Percentiles rank a stretch among this genome's conserved stretches.
Evolutionary conservation across 768 basidiomycete genomes (phyloP).

Genomic region (Clitopilus hobsonii): DNA sequence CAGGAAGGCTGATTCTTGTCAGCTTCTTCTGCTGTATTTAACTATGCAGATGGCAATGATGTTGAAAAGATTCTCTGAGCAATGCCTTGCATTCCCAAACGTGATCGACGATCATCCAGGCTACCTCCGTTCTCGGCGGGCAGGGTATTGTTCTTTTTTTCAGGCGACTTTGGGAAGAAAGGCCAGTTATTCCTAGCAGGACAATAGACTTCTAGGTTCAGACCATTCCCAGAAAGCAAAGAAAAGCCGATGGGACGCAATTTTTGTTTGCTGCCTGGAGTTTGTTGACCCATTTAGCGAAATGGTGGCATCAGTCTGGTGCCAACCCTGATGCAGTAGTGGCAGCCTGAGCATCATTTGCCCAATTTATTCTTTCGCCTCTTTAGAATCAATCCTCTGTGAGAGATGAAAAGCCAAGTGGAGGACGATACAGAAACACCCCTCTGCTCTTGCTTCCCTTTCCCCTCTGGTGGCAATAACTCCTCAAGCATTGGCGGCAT

Average conservation of each 20-base stretch:
- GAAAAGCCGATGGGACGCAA: background rate
- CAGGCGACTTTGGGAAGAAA: too few species aligned
- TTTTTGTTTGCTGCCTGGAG: background rate
- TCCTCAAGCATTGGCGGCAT: constrained; percentile 12
- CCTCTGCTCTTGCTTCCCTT: constrained; percentile 4
- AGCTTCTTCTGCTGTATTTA: too few species aligned
- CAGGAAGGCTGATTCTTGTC: too few species aligned
- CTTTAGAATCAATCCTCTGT: constrained; percentile 10
- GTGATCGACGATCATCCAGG: too few species aligned
- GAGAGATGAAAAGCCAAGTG: constrained; percentile 15
- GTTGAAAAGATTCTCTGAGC: too few species aligned
- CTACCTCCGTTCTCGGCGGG: too few species aligned
- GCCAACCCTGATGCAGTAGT: constrained; percentile 3
- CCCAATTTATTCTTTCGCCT: constrained; percentile 9
- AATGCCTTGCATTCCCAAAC: too few species aligned
- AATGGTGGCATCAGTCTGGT: background rate
- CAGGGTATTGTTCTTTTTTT: too few species aligned
- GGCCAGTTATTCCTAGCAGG: too few species aligned
- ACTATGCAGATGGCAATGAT: too few species aligned
- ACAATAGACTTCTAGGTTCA: too few species aligned
- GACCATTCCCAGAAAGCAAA: too few species aligned
- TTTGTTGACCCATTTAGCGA: background rate
- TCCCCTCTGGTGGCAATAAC: constrained; percentile 9
- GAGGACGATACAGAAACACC: constrained; percentile 5
- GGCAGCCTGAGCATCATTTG: background rate